Percentiles rank a stretch among this genome's conserved stretches.
Conservation (phyloP, 352 stramenopile species). For the Thraustochytrium sp. region DNA sequence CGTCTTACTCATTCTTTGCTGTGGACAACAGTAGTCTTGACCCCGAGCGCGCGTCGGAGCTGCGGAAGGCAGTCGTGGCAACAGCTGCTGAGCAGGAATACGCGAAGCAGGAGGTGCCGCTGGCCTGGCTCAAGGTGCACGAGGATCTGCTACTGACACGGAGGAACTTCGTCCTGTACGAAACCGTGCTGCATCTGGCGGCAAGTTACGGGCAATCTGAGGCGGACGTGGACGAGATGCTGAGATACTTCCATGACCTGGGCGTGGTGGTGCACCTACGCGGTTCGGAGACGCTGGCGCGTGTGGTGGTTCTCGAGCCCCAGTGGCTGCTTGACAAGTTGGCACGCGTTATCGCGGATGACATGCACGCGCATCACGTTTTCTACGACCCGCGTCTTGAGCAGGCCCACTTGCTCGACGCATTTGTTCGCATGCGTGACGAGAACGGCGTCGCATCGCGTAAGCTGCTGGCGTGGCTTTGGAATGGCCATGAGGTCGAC, state of each 20-base stretch:
- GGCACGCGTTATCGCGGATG: background rate
- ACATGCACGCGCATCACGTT: background rate
- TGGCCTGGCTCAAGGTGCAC: conserved; percentile 6
- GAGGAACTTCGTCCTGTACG: background rate
- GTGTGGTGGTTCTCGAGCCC: background rate
- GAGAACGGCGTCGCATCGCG: background rate
- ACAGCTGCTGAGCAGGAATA: background rate
- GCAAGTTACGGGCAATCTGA: background rate
- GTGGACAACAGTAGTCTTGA: too few species aligned
- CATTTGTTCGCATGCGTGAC: background rate
- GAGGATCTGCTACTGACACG: background rate
- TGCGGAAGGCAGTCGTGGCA: too few species aligned
- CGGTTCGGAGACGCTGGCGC: background rate
- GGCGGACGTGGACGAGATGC: conserved; percentile 2
- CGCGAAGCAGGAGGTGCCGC: background rate
- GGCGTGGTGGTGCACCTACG: conserved; percentile 17
- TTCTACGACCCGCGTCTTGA: background rate
- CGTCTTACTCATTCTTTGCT: too few species aligned
- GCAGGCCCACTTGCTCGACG: background rate
- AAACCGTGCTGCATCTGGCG: background rate
- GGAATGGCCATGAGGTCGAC: background rate
- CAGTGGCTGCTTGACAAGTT: conserved; percentile 32
- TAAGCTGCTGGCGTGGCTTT: background rate
- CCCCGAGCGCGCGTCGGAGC: too few species aligned
- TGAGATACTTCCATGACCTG: conserved; percentile 3